These are phyloP conservation scores for Bifiguratus adelaidae DNA, from an alignment of 192 early-diverging fungal species.

Conservation along the genomic window DNA sequence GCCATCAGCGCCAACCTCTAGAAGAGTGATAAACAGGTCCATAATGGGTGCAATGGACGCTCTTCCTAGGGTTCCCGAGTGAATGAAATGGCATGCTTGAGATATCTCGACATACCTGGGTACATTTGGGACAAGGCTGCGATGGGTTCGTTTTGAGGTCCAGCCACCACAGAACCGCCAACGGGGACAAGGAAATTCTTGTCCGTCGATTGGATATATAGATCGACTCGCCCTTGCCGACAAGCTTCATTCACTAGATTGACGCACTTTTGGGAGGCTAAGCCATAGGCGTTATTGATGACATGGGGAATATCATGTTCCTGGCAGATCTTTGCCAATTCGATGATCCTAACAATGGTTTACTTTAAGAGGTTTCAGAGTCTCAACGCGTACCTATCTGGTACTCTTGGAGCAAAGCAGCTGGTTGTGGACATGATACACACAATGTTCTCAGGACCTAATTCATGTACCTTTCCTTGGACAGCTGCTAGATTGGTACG, in stretches of 20 bases:
- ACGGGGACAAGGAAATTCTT: slow-evolving; percentile 1
- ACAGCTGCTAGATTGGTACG: not conserved
- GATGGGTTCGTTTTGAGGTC: not conserved
- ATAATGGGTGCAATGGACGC: not conserved
- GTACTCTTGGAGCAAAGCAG: not conserved
- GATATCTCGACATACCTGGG: too few relatives aligned
- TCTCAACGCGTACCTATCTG: not conserved
- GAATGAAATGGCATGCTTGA: too few relatives aligned
- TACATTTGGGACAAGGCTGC: not conserved
- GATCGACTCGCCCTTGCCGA: not conserved
- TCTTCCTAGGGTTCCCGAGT: too few relatives aligned
- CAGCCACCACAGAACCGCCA: not conserved
- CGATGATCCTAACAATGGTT: not conserved
- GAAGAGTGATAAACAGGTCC: not conserved
- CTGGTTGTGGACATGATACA: not conserved
- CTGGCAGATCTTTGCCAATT: not conserved
- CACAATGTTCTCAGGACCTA: not conserved
- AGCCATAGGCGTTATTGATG: not conserved
- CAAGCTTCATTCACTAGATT: not conserved
- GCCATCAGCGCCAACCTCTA: not conserved
- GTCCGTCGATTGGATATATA: not conserved
- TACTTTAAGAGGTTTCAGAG: too few relatives aligned
- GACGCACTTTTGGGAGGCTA: not conserved
- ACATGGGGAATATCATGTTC: not conserved
- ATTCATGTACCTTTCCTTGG: not conserved